Evolutionary conservation across 1,284 basidiomycete species (phyloP).

Genomic region (Neolentinus lepideus): DNA sequence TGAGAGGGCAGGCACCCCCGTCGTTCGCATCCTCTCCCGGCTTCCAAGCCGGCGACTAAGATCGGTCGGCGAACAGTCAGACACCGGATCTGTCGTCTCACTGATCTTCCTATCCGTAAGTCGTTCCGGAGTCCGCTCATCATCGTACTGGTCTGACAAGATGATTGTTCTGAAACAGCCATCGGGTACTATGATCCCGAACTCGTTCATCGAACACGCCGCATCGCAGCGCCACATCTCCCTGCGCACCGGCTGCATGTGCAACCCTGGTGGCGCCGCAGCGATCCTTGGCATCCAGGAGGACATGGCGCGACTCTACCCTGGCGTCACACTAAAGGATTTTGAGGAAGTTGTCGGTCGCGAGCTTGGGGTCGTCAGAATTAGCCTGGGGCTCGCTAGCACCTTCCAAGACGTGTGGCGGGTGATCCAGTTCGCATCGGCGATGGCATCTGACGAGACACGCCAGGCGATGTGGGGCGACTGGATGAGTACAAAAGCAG

Average conservation of each 20-base stretch:
- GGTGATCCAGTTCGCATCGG: constrained; percentile 50
- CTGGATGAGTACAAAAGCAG: constrained; percentile 16
- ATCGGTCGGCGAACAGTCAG: constrained; percentile 56
- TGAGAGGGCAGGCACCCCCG: constrained; percentile 45
- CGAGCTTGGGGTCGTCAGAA: constrained; percentile 67
- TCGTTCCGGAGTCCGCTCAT: background rate
- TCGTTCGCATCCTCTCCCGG: constrained; percentile 59
- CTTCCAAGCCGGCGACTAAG: constrained; percentile 41
- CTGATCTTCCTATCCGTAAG: constrained; percentile 56
- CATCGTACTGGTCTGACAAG: constrained; percentile 1
- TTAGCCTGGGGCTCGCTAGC: constrained; percentile 70
- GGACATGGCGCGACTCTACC: constrained; percentile 58
- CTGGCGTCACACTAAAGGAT: constrained; percentile 51
- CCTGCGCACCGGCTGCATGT: constrained; percentile 78
- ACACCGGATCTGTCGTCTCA: constrained; percentile 58
- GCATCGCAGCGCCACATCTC: constrained; percentile 62
- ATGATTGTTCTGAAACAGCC: constrained; percentile 31
- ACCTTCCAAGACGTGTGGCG: constrained; percentile 70
- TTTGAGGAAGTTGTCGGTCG: constrained; percentile 56
- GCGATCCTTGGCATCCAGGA: constrained; percentile 58
- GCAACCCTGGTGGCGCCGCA: constrained; percentile 75
- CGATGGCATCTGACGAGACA: constrained; percentile 35
- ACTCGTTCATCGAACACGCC: constrained; percentile 62
- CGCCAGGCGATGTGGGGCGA: constrained; percentile 28
- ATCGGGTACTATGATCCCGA: constrained; percentile 56